Percentiles rank a stretch among this genome's conserved stretches.
Conservation (phyloP, 2,329 filamentous ascomycete species). For the Pseudogymnoascus sp. region DNA sequence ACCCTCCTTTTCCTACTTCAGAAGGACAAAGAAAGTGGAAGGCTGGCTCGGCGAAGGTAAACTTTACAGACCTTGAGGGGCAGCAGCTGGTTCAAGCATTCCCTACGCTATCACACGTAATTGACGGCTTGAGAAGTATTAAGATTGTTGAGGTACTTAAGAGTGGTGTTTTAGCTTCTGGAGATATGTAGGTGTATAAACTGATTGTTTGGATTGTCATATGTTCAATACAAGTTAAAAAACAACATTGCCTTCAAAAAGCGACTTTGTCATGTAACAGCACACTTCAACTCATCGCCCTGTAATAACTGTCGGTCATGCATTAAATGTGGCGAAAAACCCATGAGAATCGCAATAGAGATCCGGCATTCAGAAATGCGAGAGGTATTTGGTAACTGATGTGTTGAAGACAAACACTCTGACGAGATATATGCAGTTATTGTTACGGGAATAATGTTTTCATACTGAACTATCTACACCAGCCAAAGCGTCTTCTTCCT, state of each 20-base stretch:
- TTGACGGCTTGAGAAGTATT: slow-evolving; percentile 17
- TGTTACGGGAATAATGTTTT: background rate
- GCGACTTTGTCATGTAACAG: background rate
- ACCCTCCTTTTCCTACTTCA: background rate
- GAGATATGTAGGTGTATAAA: background rate
- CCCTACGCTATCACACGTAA: slow-evolving; percentile 17
- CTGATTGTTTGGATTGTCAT: background rate
- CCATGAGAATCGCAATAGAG: background rate
- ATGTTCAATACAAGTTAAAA: background rate
- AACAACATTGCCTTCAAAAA: background rate
- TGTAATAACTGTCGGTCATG: background rate
- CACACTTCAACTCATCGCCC: background rate
- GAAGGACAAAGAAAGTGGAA: slow-evolving; percentile 15
- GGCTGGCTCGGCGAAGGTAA: slow-evolving; percentile 13
- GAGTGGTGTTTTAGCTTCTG: slow-evolving; percentile 10
- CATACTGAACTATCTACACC: background rate
- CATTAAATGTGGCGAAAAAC: background rate
- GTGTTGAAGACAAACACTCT: background rate
- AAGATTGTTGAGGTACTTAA: slow-evolving; percentile 14
- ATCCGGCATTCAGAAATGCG: background rate
- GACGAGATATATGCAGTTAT: background rate
- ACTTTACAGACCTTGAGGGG: slow-evolving; percentile 16
- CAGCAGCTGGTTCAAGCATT: slow-evolving; percentile 15
- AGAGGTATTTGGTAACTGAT: background rate
- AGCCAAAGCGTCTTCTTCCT: background rate